phyloP scores from a whole-genome alignment of 2,329 filamentous ascomycete genomes.

The Beauveria scarabaeidicola region DNA sequence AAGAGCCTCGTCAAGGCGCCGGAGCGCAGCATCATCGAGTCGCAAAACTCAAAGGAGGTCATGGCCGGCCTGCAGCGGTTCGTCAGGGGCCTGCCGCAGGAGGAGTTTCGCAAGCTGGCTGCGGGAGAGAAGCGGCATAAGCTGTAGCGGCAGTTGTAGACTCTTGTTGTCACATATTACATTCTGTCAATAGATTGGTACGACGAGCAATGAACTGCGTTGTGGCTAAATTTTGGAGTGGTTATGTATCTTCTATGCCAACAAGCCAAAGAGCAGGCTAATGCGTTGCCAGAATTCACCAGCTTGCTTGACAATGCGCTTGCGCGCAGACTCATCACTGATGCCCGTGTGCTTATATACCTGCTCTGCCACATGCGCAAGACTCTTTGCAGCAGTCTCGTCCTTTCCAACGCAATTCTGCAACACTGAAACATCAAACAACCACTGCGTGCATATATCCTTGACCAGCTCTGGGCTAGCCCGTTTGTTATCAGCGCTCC shows the following conservation, averaged over 20 bases:
- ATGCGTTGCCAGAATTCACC: constrained; percentile 79
- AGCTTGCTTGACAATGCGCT: constrained; percentile 53
- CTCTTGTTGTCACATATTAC: too few species aligned
- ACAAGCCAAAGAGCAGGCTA: constrained; percentile 69
- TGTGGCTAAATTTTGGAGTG: constrained; percentile 1
- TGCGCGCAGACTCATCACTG: constrained; percentile 37
- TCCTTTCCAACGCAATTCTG: constrained; percentile 34
- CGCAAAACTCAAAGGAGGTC: constrained; percentile 73
- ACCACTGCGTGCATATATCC: constrained; percentile 50
- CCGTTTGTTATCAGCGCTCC: not conserved
- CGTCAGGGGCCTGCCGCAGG: constrained; percentile 69
- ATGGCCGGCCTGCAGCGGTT: constrained; percentile 81
- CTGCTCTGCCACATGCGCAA: constrained; percentile 38
- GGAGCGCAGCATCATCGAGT: constrained; percentile 63
- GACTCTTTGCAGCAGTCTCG: constrained; percentile 18
- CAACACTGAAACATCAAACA: constrained; percentile 51
- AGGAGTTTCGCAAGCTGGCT: constrained; percentile 80
- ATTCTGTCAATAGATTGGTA: not conserved
- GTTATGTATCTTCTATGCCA: constrained; percentile 34
- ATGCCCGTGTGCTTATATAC: constrained; percentile 39
- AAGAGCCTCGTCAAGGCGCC: constrained; percentile 75
- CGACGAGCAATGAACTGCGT: not conserved
- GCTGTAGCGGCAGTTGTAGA: constrained; percentile 42
- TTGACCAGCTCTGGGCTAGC: constrained; percentile 21
- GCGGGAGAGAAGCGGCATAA: constrained; percentile 91